Percentiles rank a stretch among this genome's conserved stretches.
Conservation (phyloP, 2,329 filamentous ascomycete species). For the Trichocomaceae sp. region DNA sequence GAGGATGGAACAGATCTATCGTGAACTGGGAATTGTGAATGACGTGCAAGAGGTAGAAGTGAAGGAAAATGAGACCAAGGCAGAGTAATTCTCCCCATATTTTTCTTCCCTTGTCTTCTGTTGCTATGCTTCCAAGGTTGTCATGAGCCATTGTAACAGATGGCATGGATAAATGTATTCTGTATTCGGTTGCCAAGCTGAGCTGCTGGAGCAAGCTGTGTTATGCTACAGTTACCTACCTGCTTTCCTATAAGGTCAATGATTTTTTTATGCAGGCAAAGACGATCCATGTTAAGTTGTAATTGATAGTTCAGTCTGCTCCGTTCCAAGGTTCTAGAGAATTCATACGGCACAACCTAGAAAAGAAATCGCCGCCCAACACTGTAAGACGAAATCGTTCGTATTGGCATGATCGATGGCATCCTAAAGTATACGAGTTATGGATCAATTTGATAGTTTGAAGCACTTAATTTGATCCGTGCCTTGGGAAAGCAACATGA, state of each 20-base stretch:
- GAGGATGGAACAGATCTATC: slow-evolving; percentile 66
- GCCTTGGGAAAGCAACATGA: background rate
- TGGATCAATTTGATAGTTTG: no score
- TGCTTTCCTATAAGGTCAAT: background rate
- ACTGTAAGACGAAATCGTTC: background rate
- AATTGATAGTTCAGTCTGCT: no score
- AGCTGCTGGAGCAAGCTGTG: background rate
- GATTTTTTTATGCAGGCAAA: no score
- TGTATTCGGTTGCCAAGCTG: background rate
- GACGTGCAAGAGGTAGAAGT: slow-evolving; percentile 4
- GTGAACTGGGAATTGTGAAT: slow-evolving; percentile 55
- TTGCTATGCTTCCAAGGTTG: background rate
- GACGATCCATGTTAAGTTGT: no score
- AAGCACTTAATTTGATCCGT: no score
- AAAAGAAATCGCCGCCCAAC: background rate
- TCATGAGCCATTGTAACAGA: background rate
- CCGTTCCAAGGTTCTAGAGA: no score
- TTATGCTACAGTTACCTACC: background rate
- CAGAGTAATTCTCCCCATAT: background rate
- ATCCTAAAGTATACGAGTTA: background rate
- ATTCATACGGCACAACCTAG: background rate
- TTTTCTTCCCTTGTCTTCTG: background rate
- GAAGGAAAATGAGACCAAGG: slow-evolving; percentile 8
- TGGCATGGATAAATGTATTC: background rate
- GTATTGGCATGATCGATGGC: background rate